Evolutionary conservation across 345 rosid species (phyloP), one percentile per base, ranked within the genome.

Genomic region (Salix purpurea): DNA sequence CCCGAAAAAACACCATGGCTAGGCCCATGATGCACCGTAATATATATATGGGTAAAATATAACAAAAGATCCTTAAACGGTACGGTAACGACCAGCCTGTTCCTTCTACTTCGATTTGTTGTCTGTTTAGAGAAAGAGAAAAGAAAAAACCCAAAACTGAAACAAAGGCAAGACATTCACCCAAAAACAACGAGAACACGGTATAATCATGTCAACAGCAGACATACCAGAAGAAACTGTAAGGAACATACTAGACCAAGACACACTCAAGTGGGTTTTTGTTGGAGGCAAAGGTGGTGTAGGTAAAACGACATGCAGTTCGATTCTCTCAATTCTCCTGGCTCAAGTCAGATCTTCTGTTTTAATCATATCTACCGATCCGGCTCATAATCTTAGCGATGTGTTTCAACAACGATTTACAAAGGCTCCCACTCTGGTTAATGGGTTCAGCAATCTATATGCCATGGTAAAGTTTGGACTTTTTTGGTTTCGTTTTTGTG

Each of bases 271-370:
- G 86, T 96, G 99, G 98, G 97, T 96, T 1, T 96, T 96, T 78
- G 99, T 96, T 28, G 98, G 99, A 34, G 99, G 99, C 8, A 96
- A 96, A 81, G 99, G 99, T 66, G 99, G 99, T 40, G 98, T 96
- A 0, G 98, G 99, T 56, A 96, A 96, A 86, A 96, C 99, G 66
- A 94, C 97, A 13, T 92, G 99, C 86, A 96, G 99, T 83, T 96
- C 98, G 4, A 89, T 94, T 50, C 84, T 96, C 30, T 84, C 99
- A 50, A 90, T 92, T 80, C 90, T 93, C 61, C 82, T 96, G 69
- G 90, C 98, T 46, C 72, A 76, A 75, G 94, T 94, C 75, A 90
- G 99, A 83, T 77, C 97, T 77, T 94, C 99, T 42, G 99, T 96
- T 44, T 84, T 96, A 83, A 94, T 96, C 86, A 96, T 96, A 74